A percentile compares a stretch with the other conserved stretches of the same genome.
These are phyloP conservation scores for Saprolegnia parasitica DNA, from an alignment of 352 stramenopile species.

Conservation along the genomic window DNA sequence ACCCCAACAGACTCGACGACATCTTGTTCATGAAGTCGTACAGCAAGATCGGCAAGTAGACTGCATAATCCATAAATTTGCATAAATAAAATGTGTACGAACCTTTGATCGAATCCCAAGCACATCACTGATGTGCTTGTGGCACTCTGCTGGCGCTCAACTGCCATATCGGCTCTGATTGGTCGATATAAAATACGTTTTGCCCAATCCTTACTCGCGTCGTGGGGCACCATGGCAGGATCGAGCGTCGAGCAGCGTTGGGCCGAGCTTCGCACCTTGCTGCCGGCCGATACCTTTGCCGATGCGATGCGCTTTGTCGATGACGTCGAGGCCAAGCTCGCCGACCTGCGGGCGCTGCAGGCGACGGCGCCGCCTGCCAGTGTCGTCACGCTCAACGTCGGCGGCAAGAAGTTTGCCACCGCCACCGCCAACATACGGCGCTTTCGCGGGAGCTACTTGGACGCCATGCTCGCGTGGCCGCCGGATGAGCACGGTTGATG, in stretches of 20 bases:
- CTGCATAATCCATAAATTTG: not conserved
- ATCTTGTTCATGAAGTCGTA: not conserved
- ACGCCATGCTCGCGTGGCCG: constrained; percentile 22
- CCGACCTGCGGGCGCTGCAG: too few species aligned
- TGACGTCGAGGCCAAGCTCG: too few species aligned
- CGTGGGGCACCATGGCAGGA: too few species aligned
- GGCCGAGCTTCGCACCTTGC: too few species aligned
- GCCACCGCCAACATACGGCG: not conserved
- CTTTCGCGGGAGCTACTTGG: constrained; percentile 5
- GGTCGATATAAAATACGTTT: too few species aligned
- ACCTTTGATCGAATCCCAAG: not conserved
- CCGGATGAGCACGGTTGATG: constrained; percentile 11
- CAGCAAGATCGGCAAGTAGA: not conserved
- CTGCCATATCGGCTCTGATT: too few species aligned
- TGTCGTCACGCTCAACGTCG: constrained; percentile 10
- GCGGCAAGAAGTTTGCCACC: constrained; percentile 9
- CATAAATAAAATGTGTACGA: not conserved
- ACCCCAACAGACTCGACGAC: not conserved
- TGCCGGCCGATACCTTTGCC: too few species aligned
- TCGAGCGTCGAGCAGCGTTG: too few species aligned
- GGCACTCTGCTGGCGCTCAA: too few species aligned
- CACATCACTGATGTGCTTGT: not conserved
- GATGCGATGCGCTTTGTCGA: too few species aligned
- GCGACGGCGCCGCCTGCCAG: not conserved
- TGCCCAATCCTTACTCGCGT: too few species aligned